Base-by-base conservation (phyloP, 2,329 filamentous ascomycete species). In the Fusarium denticulatum region DNA sequence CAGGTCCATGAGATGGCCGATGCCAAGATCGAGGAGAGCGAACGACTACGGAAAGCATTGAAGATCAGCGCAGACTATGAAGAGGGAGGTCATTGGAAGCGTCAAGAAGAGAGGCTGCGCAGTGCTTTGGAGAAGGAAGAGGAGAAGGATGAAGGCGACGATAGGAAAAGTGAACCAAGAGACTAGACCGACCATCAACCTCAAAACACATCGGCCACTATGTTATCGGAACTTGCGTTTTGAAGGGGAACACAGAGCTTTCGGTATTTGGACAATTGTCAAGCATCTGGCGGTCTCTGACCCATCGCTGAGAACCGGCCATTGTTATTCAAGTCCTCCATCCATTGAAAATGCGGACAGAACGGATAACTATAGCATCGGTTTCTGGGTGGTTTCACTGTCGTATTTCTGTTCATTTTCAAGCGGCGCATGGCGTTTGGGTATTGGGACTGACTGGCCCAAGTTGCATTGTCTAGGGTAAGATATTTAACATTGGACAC, bases 1-100 rank as follows among this genome's bases (percentile, higher is more conserved):
- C 94, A 98, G 83, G 95, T 98, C 26, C 96, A 99, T 85, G 96
- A 98, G 84, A 88, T 97, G 81, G 96, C 96, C 24, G 93, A 96
- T 79, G 96, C 96, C 68, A 99, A 99, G 88, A 96, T 97, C 76
- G 93, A 94, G 81, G 96, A 99, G 87, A 97, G 93, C 82, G 95
- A 98, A 84, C 89, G 93, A 77, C 85, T 99, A 81, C 87, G 96
- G 73, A 93, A 88, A 82, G 96, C 96, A 13, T 86, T 99, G 75
- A 95, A 95, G 56, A 97, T 98, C 78, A 91, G 91, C 79, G 92
- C 92, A 80, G 89, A 96, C 81, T 96, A 96, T 78, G 91, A 96
- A 80, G 94, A 97, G 82, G 95, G 94, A 11, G 89, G 92, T 56
- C 93, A 97, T 81, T 96, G 94, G 93, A 91, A 90, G 84, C 91